Base-by-base conservation (phyloP, 345 rosid species). In the Clarkia xantiana region DNA sequence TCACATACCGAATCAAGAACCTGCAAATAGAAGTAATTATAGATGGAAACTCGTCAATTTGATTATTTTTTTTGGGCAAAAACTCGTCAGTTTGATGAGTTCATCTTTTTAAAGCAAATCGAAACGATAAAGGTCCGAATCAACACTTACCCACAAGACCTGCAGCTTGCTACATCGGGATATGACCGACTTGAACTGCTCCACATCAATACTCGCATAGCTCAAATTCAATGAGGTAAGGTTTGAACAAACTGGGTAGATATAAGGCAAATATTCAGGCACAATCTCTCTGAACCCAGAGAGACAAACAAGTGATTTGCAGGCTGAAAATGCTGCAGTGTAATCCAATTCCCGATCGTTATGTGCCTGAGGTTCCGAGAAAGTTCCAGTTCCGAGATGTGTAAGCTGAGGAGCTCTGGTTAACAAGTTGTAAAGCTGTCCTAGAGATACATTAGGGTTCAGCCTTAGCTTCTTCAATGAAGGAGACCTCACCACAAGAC, bases 1-100 rank as follows among this genome's bases (percentile, higher is more conserved):
- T 88, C 97, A 43, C 86, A 67, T 59, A 88, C 69, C 6, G 94
- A 79, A 62, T 88, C 97, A 23, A 88, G 94, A 43, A 76, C 94
- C 97, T 88, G 82, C 71, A 60, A 29, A 39, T 14, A 12, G 62
- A 64, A 52, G 44, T 51, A 61, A 54, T 40, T 55, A 41, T 54
- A 57, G 14, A 19, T 10, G 13, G 18, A 40, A 19, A 18, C 43
- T 11, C n/a, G n/a, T n/a, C n/a, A n/a, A n/a, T n/a, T n/a, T n/a
- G n/a, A n/a, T n/a, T n/a, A n/a, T n/a, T n/a, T n/a, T n/a, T n/a
- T n/a, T n/a, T n/a, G n/a, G n/a, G n/a, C n/a, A n/a, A n/a, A n/a
- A n/a, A n/a, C n/a, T n/a, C 23, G 44, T 47, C 42, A 22, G 29
- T 1, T 7, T 39, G 12, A n/a, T 29, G 3, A 7, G 12, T 11